Percentiles rank a stretch among this genome's conserved stretches.
phyloP scores from a whole-genome alignment of 257 asterid species.

The Scutellaria galericulata region DNA sequence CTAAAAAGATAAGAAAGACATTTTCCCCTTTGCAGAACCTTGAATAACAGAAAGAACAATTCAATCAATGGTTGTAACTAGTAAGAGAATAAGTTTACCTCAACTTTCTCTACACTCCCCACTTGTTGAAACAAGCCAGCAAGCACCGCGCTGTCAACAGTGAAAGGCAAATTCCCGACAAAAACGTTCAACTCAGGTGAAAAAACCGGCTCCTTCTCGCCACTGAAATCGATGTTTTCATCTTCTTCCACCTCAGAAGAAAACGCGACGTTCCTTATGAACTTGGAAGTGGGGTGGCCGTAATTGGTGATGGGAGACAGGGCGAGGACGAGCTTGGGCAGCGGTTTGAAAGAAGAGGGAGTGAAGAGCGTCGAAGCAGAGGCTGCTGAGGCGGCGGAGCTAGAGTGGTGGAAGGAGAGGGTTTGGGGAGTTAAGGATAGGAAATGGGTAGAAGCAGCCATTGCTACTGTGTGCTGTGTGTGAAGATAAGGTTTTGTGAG shows the following conservation, averaged over 20 bases:
- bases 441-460: conserved; percentile 71
- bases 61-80: not conserved
- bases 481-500: conserved; percentile 41
- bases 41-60: not conserved
- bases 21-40: not conserved
- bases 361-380: conserved; percentile 42
- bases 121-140: conserved; percentile 73
- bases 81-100: conserved; percentile 50
- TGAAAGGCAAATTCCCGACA: conserved; percentile 86
- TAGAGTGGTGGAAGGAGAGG: conserved; percentile 46
- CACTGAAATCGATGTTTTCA: not conserved
- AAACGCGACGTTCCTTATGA: conserved; percentile 53
- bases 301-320: conserved; percentile 34
- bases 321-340: conserved; percentile 45
- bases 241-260: conserved; percentile 62
- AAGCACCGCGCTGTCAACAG: conserved; percentile 69
- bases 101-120: conserved; percentile 87
- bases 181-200: conserved; percentile 72
- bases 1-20: not conserved
- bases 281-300: conserved; percentile 33
- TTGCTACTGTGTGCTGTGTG: conserved; percentile 29
- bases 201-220: conserved; percentile 38
- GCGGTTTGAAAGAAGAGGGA: conserved; percentile 45
- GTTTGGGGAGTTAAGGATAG: conserved; percentile 54
- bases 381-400: conserved; percentile 38